Conservation (phyloP, 2,329 filamentous ascomycete genomes). For the Xylariaceae sp. region DNA sequence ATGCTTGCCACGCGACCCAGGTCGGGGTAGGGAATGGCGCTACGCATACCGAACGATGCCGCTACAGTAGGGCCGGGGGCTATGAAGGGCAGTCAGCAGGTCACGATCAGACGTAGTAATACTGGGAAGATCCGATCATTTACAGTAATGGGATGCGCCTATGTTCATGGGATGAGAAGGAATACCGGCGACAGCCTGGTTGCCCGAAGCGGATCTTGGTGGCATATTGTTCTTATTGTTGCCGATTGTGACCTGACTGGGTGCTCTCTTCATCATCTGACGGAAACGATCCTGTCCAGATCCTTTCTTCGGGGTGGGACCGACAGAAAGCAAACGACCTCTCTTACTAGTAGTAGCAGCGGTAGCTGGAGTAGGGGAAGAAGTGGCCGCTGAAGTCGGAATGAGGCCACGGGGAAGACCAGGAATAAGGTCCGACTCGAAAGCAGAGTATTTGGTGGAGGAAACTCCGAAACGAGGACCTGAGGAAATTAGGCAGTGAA, state of each 20-base stretch:
- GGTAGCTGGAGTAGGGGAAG: no score
- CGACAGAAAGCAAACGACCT: constrained; percentile 1
- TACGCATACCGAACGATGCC: no score
- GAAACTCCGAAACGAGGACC: constrained; percentile 1
- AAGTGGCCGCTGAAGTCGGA: not conserved
- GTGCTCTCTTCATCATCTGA: constrained; percentile 19
- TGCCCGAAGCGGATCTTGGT: no score
- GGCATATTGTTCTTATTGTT: not conserved
- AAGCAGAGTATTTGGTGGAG: not conserved
- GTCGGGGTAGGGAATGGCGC: not conserved
- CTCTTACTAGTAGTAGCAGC: not conserved
- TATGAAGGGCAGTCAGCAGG: not conserved
- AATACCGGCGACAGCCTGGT: not conserved
- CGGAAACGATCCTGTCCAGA: constrained; percentile 35
- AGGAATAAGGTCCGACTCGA: no score
- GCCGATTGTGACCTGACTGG: not conserved
- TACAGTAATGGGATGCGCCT: not conserved
- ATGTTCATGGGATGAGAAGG: not conserved
- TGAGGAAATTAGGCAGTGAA: not conserved
- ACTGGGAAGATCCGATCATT: not conserved
- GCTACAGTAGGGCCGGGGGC: not conserved
- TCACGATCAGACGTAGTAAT: not conserved
- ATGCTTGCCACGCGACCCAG: not conserved
- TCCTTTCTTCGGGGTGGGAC: constrained; percentile 29
- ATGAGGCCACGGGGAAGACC: no score